phyloP scores from a whole-genome alignment of 345 rosid genomes.

The Salix brachista region DNA sequence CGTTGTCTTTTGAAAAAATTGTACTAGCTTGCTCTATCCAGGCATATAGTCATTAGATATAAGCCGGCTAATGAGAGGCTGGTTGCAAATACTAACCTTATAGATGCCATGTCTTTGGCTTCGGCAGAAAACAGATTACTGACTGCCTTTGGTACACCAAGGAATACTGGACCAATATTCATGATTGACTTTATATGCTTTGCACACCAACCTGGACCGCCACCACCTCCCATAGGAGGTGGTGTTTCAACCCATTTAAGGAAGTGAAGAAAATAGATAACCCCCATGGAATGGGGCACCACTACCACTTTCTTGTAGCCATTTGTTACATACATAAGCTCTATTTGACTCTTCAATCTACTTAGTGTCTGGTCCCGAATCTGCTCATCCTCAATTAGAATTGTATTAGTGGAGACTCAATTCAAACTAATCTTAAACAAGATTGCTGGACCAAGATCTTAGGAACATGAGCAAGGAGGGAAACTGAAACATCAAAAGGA shows the following conservation, averaged over 20 bases:
- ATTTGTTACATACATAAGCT: slow-evolving; percentile 56
- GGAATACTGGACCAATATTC: slow-evolving; percentile 66
- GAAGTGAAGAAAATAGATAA: slow-evolving; percentile 71
- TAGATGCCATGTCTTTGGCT: slow-evolving; percentile 47
- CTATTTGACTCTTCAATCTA: slow-evolving; percentile 72
- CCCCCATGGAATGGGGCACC: slow-evolving; percentile 85
- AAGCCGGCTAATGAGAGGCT: not conserved
- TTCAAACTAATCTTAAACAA: not conserved
- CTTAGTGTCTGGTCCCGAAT: slow-evolving; percentile 65
- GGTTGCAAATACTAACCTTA: slow-evolving; percentile 40
- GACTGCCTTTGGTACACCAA: slow-evolving; percentile 63
- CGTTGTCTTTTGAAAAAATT: not conserved
- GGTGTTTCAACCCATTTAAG: slow-evolving; percentile 79
- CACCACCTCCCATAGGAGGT: slow-evolving; percentile 56
- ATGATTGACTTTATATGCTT: slow-evolving; percentile 63
- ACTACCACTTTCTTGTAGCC: slow-evolving; percentile 67
- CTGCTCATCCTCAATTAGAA: slow-evolving; percentile 37
- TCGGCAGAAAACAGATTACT: slow-evolving; percentile 56
- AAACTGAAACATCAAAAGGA: not conserved
- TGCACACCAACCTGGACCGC: slow-evolving; percentile 62
- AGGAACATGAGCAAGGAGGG: not conserved
- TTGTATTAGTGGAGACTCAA: slow-evolving; percentile 18
- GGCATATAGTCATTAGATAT: not conserved
- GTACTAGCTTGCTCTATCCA: no score
- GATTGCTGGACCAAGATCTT: not conserved